These are phyloP conservation scores for Alternaria hordeiaustralica DNA, from an alignment of 2,329 filamentous ascomycete genomes.

Conservation along the genomic window DNA sequence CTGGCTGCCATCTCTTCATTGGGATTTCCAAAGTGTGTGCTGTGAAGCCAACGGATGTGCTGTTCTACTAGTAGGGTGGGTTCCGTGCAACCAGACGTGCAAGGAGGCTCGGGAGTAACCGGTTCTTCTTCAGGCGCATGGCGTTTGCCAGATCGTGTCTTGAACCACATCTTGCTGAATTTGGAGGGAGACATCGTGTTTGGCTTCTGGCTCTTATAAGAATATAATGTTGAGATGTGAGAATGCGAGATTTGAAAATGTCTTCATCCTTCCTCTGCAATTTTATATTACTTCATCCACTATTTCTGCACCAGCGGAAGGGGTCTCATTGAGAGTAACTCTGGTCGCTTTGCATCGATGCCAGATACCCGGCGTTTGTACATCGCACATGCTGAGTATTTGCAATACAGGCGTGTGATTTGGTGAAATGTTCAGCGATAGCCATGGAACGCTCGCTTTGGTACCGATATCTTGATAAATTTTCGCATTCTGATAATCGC, in stretches of 20 bases:
- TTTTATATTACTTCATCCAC: neutral
- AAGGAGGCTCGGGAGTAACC: neutral
- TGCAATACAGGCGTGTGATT: neutral
- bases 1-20: neutral
- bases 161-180: neutral
- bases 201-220: neutral
- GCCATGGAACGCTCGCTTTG: neutral
- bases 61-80: neutral
- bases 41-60: neutral
- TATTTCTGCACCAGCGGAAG: neutral
- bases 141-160: neutral
- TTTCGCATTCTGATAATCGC: too few relatives aligned
- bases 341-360: neutral
- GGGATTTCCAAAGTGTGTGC: neutral
- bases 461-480: neutral
- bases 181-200: neutral
- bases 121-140: neutral
- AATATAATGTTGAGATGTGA: neutral
- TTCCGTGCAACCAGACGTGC: neutral
- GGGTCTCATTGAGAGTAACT: neutral
- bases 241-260: neutral
- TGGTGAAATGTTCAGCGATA: neutral
- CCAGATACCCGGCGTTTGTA: too few relatives aligned
- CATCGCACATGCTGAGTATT: neutral
- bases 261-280: neutral